Percentiles rank a stretch among this genome's conserved stretches.
Conservation (phyloP, 805 yeast species). For the Ogataea henricii region DNA sequence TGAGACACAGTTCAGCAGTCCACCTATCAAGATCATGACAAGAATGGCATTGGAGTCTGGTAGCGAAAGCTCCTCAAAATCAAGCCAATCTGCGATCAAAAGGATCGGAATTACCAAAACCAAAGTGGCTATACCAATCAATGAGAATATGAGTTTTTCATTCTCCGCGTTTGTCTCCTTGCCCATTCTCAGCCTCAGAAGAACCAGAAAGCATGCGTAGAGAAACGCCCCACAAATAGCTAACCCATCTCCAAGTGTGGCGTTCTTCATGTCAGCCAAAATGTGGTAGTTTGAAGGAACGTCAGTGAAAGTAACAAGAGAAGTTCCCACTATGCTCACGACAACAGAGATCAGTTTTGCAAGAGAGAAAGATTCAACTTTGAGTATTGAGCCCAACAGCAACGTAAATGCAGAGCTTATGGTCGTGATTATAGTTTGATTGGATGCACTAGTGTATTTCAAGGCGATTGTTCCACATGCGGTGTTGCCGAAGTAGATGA, state of each 20-base stretch:
- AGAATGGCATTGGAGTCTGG: conserved; percentile 42
- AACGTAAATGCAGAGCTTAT: conserved; percentile 54
- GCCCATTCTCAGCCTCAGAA: conserved; percentile 48
- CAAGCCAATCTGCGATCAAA: conserved; percentile 37
- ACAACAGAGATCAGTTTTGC: conserved; percentile 45
- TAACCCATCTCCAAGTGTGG: conserved; percentile 46
- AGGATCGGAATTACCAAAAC: conserved; percentile 44
- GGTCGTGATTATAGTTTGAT: conserved; percentile 52
- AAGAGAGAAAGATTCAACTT: conserved; percentile 44
- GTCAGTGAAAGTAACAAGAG: conserved; percentile 43
- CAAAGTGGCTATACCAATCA: conserved; percentile 46
- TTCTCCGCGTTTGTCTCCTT: conserved; percentile 44
- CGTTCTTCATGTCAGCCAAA: conserved; percentile 27
- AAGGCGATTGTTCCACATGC: conserved; percentile 43
- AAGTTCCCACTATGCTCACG: conserved; percentile 49
- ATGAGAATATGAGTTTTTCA: conserved; percentile 49
- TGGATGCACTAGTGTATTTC: conserved; percentile 53
- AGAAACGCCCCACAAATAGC: conserved; percentile 48
- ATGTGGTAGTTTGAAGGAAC: conserved; percentile 1
- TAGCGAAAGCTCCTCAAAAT: conserved; percentile 42
- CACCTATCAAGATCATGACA: conserved; percentile 40
- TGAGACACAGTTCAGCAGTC: conserved; percentile 48
- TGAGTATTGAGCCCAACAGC: conserved; percentile 42
- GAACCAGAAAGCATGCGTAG: conserved; percentile 47
- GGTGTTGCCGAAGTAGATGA: conserved; percentile 45